Percentiles rank a stretch among this genome's conserved stretches.
These are phyloP conservation scores for Ambispora gerdemannii DNA, from an alignment of 192 early-diverging fungal species.

Conservation along the genomic window DNA sequence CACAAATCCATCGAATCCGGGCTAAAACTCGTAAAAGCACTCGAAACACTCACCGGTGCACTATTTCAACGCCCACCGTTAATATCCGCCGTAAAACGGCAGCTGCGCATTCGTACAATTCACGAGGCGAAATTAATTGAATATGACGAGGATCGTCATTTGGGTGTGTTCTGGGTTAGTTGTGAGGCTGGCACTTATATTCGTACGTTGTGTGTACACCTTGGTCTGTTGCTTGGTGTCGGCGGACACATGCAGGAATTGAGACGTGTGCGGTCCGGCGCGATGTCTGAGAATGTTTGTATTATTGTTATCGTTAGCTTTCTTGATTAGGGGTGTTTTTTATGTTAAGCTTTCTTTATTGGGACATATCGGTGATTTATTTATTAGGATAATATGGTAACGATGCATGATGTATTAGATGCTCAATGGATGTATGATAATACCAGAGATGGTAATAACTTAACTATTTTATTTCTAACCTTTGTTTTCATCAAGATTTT, in stretches of 20 bases:
- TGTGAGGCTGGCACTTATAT: slow-evolving; percentile 99
- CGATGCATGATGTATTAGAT: slow-evolving; percentile 98
- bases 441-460: slow-evolving; percentile 69
- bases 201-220: slow-evolving; percentile 97
- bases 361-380: no score
- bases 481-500: background rate
- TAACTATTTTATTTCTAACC: background rate
- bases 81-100: slow-evolving; percentile 98
- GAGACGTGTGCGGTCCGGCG: slow-evolving; percentile 92
- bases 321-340: no score
- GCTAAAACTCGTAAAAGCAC: slow-evolving; percentile 79
- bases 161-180: slow-evolving; percentile 95
- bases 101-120: slow-evolving; percentile 97
- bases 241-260: slow-evolving; percentile 99
- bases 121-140: slow-evolving; percentile 94
- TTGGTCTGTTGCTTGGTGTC: slow-evolving; percentile 91
- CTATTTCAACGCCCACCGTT: slow-evolving; percentile 98
- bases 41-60: slow-evolving; percentile 97
- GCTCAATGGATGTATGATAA: slow-evolving; percentile 99
- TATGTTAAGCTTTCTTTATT: no score
- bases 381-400: slow-evolving; percentile 81
- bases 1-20: slow-evolving; percentile 91
- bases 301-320: no score
- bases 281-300: slow-evolving; percentile 76
- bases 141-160: slow-evolving; percentile 95